Conservation (phyloP, 1,139 yeast genomes). For the Candida gigantensis region DNA sequence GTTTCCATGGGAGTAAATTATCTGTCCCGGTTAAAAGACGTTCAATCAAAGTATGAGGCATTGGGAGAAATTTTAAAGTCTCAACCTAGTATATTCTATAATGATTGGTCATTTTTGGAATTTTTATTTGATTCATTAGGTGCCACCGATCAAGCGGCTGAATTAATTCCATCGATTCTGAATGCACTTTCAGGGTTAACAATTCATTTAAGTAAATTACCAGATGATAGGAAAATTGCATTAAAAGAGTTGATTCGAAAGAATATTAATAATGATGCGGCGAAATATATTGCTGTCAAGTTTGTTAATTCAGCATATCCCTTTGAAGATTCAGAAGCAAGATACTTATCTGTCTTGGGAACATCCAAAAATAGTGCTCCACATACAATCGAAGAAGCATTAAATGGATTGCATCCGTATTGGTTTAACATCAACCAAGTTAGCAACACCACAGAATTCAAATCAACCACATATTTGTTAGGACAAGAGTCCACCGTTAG, state of each 20-base stretch:
- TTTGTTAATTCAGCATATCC: slow-evolving; percentile 66
- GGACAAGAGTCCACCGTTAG: slow-evolving; percentile 33
- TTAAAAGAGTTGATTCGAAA: slow-evolving; percentile 47
- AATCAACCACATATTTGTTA: slow-evolving; percentile 45
- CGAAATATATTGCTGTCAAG: slow-evolving; percentile 66
- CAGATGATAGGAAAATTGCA: slow-evolving; percentile 35
- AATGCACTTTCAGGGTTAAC: slow-evolving; percentile 68
- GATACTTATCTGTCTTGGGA: slow-evolving; percentile 70
- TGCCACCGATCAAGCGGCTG: slow-evolving; percentile 52
- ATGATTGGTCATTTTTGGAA: slow-evolving; percentile 55
- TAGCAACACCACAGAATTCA: slow-evolving; percentile 40
- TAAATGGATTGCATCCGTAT: slow-evolving; percentile 81
- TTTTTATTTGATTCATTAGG: slow-evolving; percentile 75
- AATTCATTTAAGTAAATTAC: slow-evolving; percentile 45
- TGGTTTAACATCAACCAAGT: slow-evolving; percentile 55
- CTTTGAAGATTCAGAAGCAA: slow-evolving; percentile 67
- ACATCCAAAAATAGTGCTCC: slow-evolving; percentile 57
- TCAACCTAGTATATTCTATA: slow-evolving; percentile 42
- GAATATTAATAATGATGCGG: slow-evolving; percentile 32
- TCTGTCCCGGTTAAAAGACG: slow-evolving; percentile 12
- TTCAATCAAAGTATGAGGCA: slow-evolving; percentile 74
- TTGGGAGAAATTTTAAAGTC: slow-evolving; percentile 64
- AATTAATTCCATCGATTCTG: slow-evolving; percentile 68
- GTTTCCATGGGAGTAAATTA: slow-evolving; percentile 25
- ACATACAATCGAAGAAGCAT: slow-evolving; percentile 79